Conservation (phyloP, 2,329 filamentous ascomycete genomes). For the Cryphonectria parasitica region DNA sequence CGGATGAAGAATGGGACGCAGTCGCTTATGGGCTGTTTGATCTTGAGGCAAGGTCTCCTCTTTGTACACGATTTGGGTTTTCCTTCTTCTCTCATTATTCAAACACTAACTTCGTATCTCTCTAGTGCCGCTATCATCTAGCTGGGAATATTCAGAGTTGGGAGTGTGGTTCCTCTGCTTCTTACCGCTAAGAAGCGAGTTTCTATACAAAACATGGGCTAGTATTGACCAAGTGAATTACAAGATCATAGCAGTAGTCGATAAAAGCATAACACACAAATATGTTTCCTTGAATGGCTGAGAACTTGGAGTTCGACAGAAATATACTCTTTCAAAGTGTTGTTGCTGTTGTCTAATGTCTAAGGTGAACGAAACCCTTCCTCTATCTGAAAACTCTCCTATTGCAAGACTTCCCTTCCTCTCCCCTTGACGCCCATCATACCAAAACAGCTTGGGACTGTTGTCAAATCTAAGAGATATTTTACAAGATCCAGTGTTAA, state of each 20-base stretch:
- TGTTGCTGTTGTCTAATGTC: background rate
- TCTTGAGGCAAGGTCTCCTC: background rate
- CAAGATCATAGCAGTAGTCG: background rate
- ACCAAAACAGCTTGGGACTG: background rate
- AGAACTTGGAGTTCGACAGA: background rate
- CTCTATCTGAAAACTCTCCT: background rate
- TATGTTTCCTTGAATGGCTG: too few species aligned
- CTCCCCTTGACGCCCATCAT: background rate
- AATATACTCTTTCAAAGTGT: background rate
- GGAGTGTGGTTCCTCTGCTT: conserved; percentile 3
- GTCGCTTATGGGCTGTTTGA: conserved; percentile 2
- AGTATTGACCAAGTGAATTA: background rate
- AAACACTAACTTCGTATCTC: background rate
- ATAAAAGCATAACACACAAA: background rate
- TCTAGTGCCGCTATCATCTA: conserved; percentile 14
- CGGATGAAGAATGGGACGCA: conserved; percentile 1
- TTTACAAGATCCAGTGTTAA: background rate
- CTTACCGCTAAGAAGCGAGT: background rate
- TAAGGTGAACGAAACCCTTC: background rate
- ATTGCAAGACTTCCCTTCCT: background rate
- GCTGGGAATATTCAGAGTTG: conserved; percentile 5
- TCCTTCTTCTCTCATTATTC: background rate
- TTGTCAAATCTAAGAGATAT: background rate
- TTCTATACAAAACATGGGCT: background rate
- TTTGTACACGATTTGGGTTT: too few species aligned